Conservation (phyloP, 768 basidiomycete species). For the Suillus fuscotomentosus region DNA sequence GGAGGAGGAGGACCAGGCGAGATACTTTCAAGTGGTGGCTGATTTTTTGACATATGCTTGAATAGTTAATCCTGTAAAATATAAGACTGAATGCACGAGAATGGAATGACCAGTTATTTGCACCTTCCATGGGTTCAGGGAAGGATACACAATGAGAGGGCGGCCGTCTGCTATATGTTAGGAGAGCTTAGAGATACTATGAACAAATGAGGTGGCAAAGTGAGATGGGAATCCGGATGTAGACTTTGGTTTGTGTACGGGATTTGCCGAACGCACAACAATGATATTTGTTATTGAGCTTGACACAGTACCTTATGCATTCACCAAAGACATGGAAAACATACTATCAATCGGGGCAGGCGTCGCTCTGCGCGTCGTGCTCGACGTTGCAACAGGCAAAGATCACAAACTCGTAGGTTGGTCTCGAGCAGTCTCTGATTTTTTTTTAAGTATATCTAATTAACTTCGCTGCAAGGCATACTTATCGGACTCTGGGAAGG, state of each 20-base stretch:
- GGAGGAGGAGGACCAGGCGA: constrained; percentile 37
- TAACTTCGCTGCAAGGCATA: constrained; percentile 49
- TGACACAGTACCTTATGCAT: background rate
- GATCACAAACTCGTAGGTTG: constrained; percentile 30
- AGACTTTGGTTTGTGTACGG: background rate
- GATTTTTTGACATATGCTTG: constrained; percentile 27
- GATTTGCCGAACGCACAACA: background rate
- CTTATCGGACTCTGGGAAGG: constrained; percentile 82
- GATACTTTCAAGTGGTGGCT: constrained; percentile 36
- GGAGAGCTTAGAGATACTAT: background rate
- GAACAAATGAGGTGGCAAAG: background rate
- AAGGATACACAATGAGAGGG: background rate
- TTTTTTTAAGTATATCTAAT: background rate
- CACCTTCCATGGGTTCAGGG: background rate
- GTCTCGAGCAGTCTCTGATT: constrained; percentile 8
- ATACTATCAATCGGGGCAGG: constrained; percentile 67
- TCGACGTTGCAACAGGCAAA: constrained; percentile 45
- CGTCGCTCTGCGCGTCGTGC: constrained; percentile 60
- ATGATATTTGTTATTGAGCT: background rate
- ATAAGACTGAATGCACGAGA: background rate
- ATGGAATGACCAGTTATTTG: background rate
- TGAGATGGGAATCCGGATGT: background rate
- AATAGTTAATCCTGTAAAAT: background rate
- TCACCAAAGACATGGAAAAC: constrained; percentile 56
- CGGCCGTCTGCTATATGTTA: background rate